Percentiles rank a stretch among this genome's conserved stretches.
Conservation (phyloP, 352 stramenopile species). For the Nothophytophthora sp. region DNA sequence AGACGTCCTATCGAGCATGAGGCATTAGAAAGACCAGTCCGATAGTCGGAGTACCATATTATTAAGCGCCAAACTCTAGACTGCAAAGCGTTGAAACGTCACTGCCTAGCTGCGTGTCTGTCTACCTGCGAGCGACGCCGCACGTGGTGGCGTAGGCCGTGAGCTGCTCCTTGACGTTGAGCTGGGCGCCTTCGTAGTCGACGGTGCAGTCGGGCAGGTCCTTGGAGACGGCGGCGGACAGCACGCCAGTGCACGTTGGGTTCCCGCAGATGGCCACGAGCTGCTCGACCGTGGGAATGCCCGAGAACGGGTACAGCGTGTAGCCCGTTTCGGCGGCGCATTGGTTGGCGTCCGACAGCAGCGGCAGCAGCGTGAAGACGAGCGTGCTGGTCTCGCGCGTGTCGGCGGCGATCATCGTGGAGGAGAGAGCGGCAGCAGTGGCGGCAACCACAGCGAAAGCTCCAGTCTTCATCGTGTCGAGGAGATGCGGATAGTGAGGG, state of each 20-base stretch:
- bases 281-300: conserved; percentile 28
- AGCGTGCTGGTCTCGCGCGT: conserved; percentile 27
- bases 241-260: conserved; percentile 24
- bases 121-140: no score
- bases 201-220: conserved; percentile 35
- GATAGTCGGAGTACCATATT: conserved; percentile 19
- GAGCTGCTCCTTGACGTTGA: conserved; percentile 29
- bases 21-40: conserved; percentile 8
- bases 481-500: no score
- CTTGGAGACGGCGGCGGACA: conserved; percentile 18
- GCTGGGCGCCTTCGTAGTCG: conserved; percentile 21
- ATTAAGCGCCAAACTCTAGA: conserved; percentile 17
- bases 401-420: conserved; percentile 16
- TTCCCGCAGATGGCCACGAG: conserved; percentile 25
- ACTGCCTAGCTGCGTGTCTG: no score
- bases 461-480: conserved; percentile 36
- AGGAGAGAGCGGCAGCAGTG: conserved; percentile 8
- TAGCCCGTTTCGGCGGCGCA: conserved; percentile 27
- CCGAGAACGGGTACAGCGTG: conserved; percentile 32
- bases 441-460: conserved; percentile 16
- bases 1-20: conserved; percentile 12
- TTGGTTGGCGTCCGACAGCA: conserved; percentile 26
- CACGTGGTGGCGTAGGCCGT: conserved; percentile 20
- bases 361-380: conserved; percentile 23
- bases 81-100: conserved; percentile 14